Conservation (phyloP, 495 filamentous ascomycete genomes). For the Daldinia vernicosa region DNA sequence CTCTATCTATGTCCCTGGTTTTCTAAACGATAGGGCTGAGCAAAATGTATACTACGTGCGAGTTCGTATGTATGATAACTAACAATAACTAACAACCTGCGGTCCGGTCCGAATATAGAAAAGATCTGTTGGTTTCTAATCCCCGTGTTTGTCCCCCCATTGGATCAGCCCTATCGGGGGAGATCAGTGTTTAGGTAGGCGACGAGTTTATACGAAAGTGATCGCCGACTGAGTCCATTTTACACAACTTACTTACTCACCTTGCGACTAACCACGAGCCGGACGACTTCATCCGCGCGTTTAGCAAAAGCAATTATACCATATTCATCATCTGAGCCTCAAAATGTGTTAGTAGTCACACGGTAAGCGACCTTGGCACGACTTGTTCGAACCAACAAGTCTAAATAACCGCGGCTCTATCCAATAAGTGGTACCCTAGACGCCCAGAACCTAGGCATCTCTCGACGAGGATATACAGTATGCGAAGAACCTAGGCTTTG, state of each 20-base stretch:
- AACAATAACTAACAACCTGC: not conserved
- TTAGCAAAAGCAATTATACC: slow-evolving; percentile 10
- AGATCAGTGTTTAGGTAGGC: slow-evolving; percentile 6
- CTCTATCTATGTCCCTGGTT: not conserved
- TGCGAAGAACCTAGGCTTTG: slow-evolving; percentile 3
- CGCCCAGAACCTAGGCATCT: not conserved
- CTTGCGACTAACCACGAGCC: not conserved
- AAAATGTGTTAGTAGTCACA: slow-evolving; percentile 7
- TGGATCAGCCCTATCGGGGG: slow-evolving; percentile 27
- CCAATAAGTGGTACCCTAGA: slow-evolving; percentile 9
- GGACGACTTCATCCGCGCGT: slow-evolving; percentile 32
- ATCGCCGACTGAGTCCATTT: not conserved
- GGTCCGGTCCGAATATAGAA: slow-evolving; percentile 21
- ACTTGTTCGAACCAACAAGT: slow-evolving; percentile 29
- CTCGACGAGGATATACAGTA: slow-evolving; percentile 24
- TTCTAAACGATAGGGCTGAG: slow-evolving; percentile 33
- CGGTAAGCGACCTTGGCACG: slow-evolving; percentile 26
- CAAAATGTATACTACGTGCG: not conserved
- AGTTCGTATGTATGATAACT: slow-evolving; percentile 1
- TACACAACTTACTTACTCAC: slow-evolving; percentile 6
- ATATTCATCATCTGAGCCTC: slow-evolving; percentile 17
- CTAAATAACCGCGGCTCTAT: slow-evolving; percentile 20
- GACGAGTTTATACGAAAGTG: not conserved
- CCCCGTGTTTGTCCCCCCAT: not conserved
- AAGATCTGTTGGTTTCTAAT: not conserved